phyloP scores from a whole-genome alignment of 75 land plant genomes.

The Picea sitchensis region DNA sequence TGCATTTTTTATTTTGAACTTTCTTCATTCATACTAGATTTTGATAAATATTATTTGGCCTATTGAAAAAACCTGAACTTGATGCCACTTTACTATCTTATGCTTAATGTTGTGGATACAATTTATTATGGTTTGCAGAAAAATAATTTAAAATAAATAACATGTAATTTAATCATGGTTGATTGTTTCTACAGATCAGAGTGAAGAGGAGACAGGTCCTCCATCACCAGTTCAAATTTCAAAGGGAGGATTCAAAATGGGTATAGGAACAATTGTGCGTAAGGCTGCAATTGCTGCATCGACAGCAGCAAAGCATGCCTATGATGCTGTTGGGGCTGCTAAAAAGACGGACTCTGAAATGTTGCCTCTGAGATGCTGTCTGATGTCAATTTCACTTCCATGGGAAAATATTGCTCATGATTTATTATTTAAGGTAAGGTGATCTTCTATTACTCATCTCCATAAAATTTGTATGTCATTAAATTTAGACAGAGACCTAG shows the following conservation, averaged over 20 bases:
- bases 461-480: not conserved
- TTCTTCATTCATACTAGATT: not conserved
- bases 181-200: slow-evolving; percentile 44
- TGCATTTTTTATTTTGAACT: not conserved
- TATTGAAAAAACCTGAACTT: not conserved
- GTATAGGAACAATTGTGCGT: slow-evolving; percentile 58
- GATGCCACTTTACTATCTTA: not conserved
- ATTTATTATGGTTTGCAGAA: slow-evolving; percentile 1
- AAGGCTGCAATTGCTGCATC: slow-evolving; percentile 70
- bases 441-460: not conserved
- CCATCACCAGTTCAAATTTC: slow-evolving; percentile 48
- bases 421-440: slow-evolving; percentile 83
- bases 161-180: not conserved
- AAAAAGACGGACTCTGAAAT: slow-evolving; percentile 40
- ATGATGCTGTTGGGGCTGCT: slow-evolving; percentile 52
- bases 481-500: not conserved
- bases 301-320: slow-evolving; percentile 72
- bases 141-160: not conserved
- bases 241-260: slow-evolving; percentile 49
- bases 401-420: slow-evolving; percentile 90
- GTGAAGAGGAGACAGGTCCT: slow-evolving; percentile 35
- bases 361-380: slow-evolving; percentile 86
- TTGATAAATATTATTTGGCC: not conserved
- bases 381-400: slow-evolving; percentile 88
- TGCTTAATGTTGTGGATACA: not conserved